phyloP scores from a whole-genome alignment of 257 asterid species.

The Solanum dulcamara region DNA sequence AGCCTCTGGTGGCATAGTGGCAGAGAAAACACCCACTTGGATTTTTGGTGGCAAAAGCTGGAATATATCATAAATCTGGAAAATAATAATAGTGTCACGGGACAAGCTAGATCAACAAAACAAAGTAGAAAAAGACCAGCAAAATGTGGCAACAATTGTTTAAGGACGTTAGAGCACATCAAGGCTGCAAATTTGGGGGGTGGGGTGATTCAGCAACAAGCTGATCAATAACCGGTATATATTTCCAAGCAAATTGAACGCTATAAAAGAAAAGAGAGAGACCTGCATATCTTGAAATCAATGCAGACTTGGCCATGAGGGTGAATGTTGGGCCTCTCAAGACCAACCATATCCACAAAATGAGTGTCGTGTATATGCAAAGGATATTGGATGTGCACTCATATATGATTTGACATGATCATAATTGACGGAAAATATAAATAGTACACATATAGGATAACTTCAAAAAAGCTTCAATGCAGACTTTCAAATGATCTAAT shows the following conservation, averaged over 20 bases:
- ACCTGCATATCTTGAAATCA: neutral
- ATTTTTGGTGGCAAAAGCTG: conserved; percentile 52
- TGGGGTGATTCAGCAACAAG: neutral
- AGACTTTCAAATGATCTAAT: neutral
- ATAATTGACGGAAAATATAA: neutral
- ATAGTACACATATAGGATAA: neutral
- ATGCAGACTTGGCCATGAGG: neutral
- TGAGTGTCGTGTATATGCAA: neutral
- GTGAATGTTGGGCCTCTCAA: neutral
- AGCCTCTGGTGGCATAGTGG: conserved; percentile 20
- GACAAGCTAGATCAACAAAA: neutral
- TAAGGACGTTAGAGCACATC: neutral
- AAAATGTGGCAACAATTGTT: neutral
- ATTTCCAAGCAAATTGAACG: neutral
- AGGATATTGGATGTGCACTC: neutral
- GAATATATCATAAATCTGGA: conserved; percentile 8
- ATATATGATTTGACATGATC: neutral
- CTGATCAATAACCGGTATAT: neutral
- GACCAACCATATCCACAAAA: neutral
- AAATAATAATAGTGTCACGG: neutral
- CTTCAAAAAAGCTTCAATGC: neutral
- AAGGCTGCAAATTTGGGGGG: neutral
- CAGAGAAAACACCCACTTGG: conserved; percentile 48
- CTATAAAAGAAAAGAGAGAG: neutral
- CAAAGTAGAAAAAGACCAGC: neutral